Evolutionary conservation across 2,329 filamentous ascomycete genomes (phyloP).

Genomic region (Cladosporium halotolerans): DNA sequence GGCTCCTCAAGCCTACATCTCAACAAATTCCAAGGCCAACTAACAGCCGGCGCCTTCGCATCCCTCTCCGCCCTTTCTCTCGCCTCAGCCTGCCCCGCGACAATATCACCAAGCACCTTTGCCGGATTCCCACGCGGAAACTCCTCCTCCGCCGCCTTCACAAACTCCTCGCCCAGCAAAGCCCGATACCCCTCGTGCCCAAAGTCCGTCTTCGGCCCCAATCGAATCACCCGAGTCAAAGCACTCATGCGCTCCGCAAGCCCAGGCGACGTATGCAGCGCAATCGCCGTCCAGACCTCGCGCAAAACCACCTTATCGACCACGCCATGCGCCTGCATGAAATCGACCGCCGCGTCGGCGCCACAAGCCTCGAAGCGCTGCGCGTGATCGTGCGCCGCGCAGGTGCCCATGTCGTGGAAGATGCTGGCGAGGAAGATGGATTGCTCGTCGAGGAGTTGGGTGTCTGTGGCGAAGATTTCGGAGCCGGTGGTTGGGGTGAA

Average conservation of each 20-base stretch:
- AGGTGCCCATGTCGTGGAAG: constrained; percentile 33
- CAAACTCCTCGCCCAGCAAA: constrained; percentile 17
- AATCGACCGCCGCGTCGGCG: constrained; percentile 35
- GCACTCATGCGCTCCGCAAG: constrained; percentile 40
- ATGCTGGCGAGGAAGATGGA: constrained; percentile 29
- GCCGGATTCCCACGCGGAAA: constrained; percentile 36
- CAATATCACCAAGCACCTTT: constrained; percentile 38
- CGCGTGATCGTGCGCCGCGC: constrained; percentile 24
- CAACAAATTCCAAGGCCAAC: constrained; percentile 22
- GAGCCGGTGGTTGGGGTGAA: neutral
- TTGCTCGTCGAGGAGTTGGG: neutral
- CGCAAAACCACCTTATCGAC: constrained; percentile 25
- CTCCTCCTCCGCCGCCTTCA: constrained; percentile 22
- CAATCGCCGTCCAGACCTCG: constrained; percentile 42
- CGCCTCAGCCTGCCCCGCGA: constrained; percentile 34
- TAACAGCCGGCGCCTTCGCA: constrained; percentile 34
- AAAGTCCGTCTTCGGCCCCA: constrained; percentile 38
- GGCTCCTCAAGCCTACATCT: constrained; percentile 17
- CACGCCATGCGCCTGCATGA: constrained; percentile 25
- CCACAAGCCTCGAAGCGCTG: constrained; percentile 42
- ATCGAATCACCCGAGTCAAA: constrained; percentile 33
- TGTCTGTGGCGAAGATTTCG: neutral
- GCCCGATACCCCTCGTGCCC: constrained; percentile 8
- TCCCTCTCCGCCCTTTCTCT: constrained; percentile 24
- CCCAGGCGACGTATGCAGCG: constrained; percentile 38